Evolutionary conservation across 108 stramenopile genomes (phyloP).

Genomic region (Skeletonema menzelii): DNA sequence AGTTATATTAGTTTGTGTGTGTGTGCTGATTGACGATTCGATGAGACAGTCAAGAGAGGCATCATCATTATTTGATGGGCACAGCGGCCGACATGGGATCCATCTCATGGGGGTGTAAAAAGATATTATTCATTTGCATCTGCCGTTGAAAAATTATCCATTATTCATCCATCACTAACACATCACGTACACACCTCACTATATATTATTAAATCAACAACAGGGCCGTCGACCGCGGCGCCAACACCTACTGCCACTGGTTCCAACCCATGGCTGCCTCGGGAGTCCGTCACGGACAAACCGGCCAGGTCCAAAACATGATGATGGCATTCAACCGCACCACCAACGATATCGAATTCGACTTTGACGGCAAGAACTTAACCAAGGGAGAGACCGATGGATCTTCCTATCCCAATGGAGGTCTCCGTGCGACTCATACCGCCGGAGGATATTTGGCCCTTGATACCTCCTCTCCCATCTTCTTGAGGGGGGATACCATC

Average conservation of each 20-base stretch:
- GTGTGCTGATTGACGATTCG: not conserved
- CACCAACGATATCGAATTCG: constrained; percentile 78
- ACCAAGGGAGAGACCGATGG: constrained; percentile 95
- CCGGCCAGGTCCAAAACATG: constrained; percentile 94
- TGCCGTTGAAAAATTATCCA: too few species aligned
- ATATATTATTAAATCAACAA: not conserved
- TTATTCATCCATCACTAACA: constrained; percentile 5
- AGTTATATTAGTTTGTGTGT: not conserved
- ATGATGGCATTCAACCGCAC: constrained; percentile 88
- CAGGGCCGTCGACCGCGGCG: constrained; percentile 91
- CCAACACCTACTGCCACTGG: constrained; percentile 95
- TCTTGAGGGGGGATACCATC: constrained; percentile 92
- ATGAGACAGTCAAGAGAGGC: not conserved
- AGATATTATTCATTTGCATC: not conserved
- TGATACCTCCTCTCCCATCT: constrained; percentile 90
- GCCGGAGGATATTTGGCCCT: constrained; percentile 93
- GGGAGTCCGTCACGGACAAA: constrained; percentile 91
- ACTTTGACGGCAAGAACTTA: constrained; percentile 93
- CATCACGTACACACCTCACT: not conserved
- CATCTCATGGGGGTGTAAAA: too few species aligned
- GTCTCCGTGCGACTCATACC: constrained; percentile 91
- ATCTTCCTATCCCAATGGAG: constrained; percentile 94
- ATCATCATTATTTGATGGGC: too few species aligned
- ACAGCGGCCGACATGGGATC: too few species aligned
- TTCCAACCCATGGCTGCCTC: constrained; percentile 94